These are phyloP conservation scores for Nematodospora valgi DNA, from an alignment of 805 yeast genomes.

Conservation along the genomic window DNA sequence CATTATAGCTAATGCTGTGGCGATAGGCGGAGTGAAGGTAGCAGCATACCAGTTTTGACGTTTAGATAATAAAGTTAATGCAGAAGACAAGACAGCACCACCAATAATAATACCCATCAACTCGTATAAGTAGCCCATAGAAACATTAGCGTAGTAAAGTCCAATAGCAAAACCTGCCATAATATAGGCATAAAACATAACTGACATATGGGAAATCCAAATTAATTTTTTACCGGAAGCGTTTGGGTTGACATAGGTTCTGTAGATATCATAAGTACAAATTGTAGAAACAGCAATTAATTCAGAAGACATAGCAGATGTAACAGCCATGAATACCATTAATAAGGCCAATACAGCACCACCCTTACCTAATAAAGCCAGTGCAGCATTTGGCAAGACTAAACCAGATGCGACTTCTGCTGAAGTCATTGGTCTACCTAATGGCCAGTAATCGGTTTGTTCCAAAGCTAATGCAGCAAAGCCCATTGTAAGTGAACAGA, in stretches of 20 bases:
- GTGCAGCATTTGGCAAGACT: slow-evolving; percentile 75
- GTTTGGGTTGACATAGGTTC: slow-evolving; percentile 72
- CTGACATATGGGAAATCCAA: slow-evolving; percentile 62
- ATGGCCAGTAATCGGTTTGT: slow-evolving; percentile 69
- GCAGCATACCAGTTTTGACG: slow-evolving; percentile 71
- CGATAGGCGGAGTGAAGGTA: slow-evolving; percentile 70
- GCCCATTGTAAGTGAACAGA: slow-evolving; percentile 82
- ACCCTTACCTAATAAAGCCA: slow-evolving; percentile 78
- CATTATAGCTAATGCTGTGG: slow-evolving; percentile 69
- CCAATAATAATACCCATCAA: slow-evolving; percentile 88
- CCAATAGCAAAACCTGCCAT: slow-evolving; percentile 88
- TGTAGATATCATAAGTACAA: slow-evolving; percentile 81
- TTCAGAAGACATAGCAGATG: slow-evolving; percentile 90
- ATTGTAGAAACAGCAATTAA: slow-evolving; percentile 84
- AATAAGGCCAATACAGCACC: slow-evolving; percentile 84
- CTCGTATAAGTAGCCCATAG: slow-evolving; percentile 85
- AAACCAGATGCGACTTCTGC: slow-evolving; percentile 80
- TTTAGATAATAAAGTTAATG: slow-evolving; percentile 59
- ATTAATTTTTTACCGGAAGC: slow-evolving; percentile 77
- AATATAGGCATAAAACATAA: slow-evolving; percentile 50
- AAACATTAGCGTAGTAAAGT: slow-evolving; percentile 72
- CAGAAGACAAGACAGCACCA: slow-evolving; percentile 79
- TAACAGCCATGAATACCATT: slow-evolving; percentile 86
- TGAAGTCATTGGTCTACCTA: slow-evolving; percentile 61
- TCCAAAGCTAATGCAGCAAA: slow-evolving; percentile 78